Conservation (phyloP, 2,329 filamentous ascomycete species). For the Biscogniauxia mediterranea region DNA sequence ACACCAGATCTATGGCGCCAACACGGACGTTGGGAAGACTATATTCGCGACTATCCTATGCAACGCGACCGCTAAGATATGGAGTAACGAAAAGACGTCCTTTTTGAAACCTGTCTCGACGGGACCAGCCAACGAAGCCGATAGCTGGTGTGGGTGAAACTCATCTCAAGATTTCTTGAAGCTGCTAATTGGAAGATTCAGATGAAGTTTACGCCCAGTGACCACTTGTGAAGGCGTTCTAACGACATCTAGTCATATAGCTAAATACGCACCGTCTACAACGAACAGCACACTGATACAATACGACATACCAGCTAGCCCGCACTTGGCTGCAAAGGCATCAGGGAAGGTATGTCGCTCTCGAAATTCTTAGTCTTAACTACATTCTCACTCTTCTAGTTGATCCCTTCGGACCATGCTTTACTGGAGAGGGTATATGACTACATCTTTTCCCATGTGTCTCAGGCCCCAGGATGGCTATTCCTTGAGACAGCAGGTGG, state of each 20-base stretch:
- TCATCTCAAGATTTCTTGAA: neutral
- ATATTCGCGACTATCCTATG: slow-evolving; percentile 73
- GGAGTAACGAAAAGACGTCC: slow-evolving; percentile 47
- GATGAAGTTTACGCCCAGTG: neutral
- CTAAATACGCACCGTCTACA: slow-evolving; percentile 53
- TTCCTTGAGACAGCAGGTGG: slow-evolving; percentile 82
- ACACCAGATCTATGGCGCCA: slow-evolving; percentile 78
- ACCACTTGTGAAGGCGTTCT: neutral
- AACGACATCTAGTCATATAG: slow-evolving; percentile 54
- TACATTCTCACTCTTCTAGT: slow-evolving; percentile 33
- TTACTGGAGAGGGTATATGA: slow-evolving; percentile 49
- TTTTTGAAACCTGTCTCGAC: slow-evolving; percentile 85
- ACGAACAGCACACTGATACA: slow-evolving; percentile 61
- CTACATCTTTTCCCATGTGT: slow-evolving; percentile 43
- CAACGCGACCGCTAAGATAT: slow-evolving; percentile 53
- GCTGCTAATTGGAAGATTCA: neutral
- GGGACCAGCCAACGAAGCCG: slow-evolving; percentile 65
- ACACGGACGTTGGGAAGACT: slow-evolving; percentile 84
- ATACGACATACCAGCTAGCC: slow-evolving; percentile 72
- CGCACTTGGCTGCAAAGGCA: slow-evolving; percentile 65
- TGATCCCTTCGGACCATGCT: slow-evolving; percentile 48
- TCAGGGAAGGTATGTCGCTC: slow-evolving; percentile 38
- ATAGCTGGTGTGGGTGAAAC: slow-evolving; percentile 57
- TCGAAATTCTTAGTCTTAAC: slow-evolving; percentile 1
- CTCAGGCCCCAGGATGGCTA: slow-evolving; percentile 51